Percentiles rank a stretch among this genome's conserved stretches.
Conservation (phyloP, 495 filamentous ascomycete species). For the Hyaloscypha finlandica region DNA sequence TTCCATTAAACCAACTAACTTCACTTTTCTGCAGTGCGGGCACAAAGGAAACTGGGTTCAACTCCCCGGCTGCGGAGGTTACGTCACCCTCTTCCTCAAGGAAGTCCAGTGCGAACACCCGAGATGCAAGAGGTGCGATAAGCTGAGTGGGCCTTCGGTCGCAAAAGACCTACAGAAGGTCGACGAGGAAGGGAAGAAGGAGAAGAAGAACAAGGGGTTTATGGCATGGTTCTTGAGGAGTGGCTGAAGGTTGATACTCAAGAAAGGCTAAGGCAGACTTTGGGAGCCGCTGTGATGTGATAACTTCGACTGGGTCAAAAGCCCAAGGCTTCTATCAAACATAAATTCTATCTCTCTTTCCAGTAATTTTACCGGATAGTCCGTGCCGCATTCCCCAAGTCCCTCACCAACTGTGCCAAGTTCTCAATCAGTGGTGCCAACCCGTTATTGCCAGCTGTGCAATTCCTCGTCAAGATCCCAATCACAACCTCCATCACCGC, state of each 20-base stretch:
- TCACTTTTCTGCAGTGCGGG: background rate
- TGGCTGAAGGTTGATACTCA: background rate
- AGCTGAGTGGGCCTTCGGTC: background rate
- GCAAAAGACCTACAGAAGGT: background rate
- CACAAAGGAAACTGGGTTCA: background rate
- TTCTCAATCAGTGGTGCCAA: slow-evolving; percentile 27
- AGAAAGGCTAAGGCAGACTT: background rate
- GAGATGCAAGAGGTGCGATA: background rate
- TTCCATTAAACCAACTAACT: background rate
- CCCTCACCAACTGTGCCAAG: slow-evolving; percentile 23
- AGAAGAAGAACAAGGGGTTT: background rate
- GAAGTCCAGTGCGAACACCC: background rate
- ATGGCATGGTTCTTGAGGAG: background rate
- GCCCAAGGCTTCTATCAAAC: too few species aligned
- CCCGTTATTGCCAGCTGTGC: slow-evolving; percentile 31
- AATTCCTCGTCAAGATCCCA: slow-evolving; percentile 49
- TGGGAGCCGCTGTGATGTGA: too few species aligned
- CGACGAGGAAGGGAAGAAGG: background rate
- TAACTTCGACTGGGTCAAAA: too few species aligned
- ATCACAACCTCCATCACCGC: slow-evolving; percentile 49
- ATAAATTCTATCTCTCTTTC: too few species aligned
- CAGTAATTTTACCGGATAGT: background rate
- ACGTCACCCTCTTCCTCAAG: background rate
- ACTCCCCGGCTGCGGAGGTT: background rate
- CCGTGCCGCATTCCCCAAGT: slow-evolving; percentile 19